Percentiles rank a stretch among this genome's conserved stretches.
phyloP scores from a whole-genome alignment of 352 stramenopile species.

The Globisporangium solare region DNA sequence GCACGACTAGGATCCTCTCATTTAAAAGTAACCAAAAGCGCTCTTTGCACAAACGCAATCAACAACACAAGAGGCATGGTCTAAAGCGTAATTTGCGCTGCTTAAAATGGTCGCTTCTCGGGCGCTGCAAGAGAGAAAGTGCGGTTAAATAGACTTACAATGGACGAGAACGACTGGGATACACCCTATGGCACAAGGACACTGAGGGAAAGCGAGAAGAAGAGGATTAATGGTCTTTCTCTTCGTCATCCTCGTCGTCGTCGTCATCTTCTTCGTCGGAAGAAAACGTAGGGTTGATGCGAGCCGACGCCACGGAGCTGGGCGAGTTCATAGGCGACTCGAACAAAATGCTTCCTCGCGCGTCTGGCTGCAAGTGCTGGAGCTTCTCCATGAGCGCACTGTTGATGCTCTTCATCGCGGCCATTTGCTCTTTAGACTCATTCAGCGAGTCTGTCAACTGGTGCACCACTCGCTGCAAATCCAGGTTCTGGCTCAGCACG shows the following conservation, averaged over 20 bases:
- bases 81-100: too few species aligned
- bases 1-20: too few species aligned
- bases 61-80: too few species aligned
- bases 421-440: constrained; percentile 64
- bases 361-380: constrained; percentile 46
- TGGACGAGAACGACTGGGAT: too few species aligned
- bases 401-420: constrained; percentile 75
- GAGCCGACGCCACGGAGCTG: constrained; percentile 27
- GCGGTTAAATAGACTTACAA: too few species aligned
- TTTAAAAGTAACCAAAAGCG: too few species aligned
- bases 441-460: constrained; percentile 69
- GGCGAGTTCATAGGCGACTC: constrained; percentile 35
- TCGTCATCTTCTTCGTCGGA: constrained; percentile 58
- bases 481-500: constrained; percentile 54
- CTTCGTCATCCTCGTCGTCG: constrained; percentile 34
- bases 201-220: too few species aligned
- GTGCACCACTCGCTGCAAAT: constrained; percentile 68
- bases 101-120: too few species aligned
- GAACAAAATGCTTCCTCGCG: constrained; percentile 39
- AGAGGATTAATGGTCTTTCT: not conserved
- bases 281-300: constrained; percentile 37
- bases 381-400: constrained; percentile 61
- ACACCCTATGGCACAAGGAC: too few species aligned
- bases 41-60: too few species aligned
- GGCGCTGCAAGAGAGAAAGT: too few species aligned